Conservation (phyloP, 176 grass and related monocot species). For the Oryza coarctata region DNA sequence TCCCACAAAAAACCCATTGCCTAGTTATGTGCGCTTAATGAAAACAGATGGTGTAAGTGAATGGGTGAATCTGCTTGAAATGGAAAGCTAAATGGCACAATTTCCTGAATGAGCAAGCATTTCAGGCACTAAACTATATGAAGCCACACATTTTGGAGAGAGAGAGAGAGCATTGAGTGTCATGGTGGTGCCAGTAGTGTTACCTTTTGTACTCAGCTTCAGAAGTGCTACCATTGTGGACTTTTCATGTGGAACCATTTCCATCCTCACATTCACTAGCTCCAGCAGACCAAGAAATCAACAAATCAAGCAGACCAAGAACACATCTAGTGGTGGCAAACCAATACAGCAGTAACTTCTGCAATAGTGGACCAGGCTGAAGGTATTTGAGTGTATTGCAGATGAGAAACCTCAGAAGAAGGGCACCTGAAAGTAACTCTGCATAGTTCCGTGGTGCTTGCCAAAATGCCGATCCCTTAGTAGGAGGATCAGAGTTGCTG, state of each 20-base stretch:
- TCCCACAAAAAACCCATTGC: neutral
- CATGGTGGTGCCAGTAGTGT: neutral
- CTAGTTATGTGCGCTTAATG: neutral
- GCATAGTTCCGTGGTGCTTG: constrained; percentile 24
- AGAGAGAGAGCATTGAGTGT: neutral
- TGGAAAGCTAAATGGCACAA: neutral
- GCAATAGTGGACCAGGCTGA: constrained; percentile 16
- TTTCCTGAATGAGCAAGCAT: neutral
- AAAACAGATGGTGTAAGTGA: neutral
- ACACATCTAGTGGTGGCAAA: constrained; percentile 23
- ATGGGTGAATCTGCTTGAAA: neutral
- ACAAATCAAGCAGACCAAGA: constrained; percentile 31
- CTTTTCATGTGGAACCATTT: constrained; percentile 16
- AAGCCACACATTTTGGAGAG: neutral
- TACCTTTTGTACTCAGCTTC: constrained; percentile 45
- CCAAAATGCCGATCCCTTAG: constrained; percentile 23
- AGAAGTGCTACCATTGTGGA: constrained; percentile 7
- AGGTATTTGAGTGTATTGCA: constrained; percentile 36
- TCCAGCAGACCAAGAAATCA: constrained; percentile 24
- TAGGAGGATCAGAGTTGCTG: constrained; percentile 27
- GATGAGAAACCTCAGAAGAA: constrained; percentile 39
- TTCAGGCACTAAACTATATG: neutral
- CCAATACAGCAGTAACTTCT: constrained; percentile 33
- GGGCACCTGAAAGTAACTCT: constrained; percentile 19
- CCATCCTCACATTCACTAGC: constrained; percentile 9